Conservation (phyloP, 176 grass and related monocot species). For the Phyllostachys edulis region DNA sequence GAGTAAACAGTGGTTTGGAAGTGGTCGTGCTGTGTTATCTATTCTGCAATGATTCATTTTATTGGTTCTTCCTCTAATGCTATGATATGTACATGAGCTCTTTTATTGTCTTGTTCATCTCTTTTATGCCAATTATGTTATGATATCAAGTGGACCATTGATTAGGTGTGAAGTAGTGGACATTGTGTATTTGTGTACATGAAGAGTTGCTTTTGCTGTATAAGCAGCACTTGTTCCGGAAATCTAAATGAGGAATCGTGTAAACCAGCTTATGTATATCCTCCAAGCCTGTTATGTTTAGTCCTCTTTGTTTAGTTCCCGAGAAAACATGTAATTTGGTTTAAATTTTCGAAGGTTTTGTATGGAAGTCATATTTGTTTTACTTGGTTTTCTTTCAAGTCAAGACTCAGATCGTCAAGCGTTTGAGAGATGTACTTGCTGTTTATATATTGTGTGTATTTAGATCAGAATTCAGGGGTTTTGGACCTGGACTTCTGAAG, state of each 20-base stretch:
- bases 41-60: background rate
- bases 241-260: background rate
- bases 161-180: constrained; percentile 1
- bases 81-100: background rate
- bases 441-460: background rate
- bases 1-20: background rate
- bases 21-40: background rate
- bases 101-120: background rate
- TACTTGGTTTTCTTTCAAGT: background rate
- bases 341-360: background rate
- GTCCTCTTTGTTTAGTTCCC: background rate
- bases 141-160: background rate
- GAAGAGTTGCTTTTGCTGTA: constrained; percentile 3
- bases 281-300: background rate
- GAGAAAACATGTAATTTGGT: background rate
- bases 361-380: background rate
- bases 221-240: background rate
- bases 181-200: background rate
- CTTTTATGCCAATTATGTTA: background rate
- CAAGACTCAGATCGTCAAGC: background rate
- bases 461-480: background rate
- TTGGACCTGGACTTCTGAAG: background rate
- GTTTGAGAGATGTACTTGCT: too few species aligned
- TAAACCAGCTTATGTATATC: background rate
- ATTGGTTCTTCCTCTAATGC: background rate